Conservation (phyloP, 164 flowering plant species). For the Houttuynia cordata region DNA sequence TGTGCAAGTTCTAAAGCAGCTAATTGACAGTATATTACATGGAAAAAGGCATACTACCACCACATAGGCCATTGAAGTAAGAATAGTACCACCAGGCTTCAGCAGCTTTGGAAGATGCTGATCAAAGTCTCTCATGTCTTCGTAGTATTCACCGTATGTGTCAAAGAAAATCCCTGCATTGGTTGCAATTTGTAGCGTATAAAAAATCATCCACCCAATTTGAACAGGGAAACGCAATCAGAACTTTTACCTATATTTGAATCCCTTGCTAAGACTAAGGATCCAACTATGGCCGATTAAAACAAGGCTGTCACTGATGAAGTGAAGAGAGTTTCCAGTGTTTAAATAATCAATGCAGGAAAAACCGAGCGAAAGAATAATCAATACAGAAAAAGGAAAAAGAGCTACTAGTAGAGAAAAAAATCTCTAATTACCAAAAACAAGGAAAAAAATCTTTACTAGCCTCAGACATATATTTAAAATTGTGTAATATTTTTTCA, state of each 20-base stretch:
- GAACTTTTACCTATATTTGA: too few species aligned
- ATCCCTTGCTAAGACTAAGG: background rate
- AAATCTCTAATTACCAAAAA: too few species aligned
- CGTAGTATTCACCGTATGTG: conserved; percentile 94
- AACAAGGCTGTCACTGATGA: too few species aligned
- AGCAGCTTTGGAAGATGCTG: conserved; percentile 67
- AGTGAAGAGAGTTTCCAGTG: too few species aligned
- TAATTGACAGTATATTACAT: conserved; percentile 86
- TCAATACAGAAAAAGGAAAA: background rate
- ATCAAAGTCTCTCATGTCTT: conserved; percentile 90
- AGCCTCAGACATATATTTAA: too few species aligned
- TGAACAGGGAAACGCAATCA: background rate
- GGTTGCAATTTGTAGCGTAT: background rate
- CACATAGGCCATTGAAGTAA: conserved; percentile 93
- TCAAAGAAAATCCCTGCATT: conserved; percentile 85
- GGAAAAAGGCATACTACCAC: conserved; percentile 95
- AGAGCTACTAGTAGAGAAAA: background rate
- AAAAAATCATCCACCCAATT: background rate
- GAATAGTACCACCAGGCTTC: conserved; percentile 91
- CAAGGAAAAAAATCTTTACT: too few species aligned
- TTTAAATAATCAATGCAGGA: background rate
- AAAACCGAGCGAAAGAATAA: background rate
- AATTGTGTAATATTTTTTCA: too few species aligned
- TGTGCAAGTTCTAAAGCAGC: conserved; percentile 79
- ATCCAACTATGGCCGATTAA: too few species aligned